Conservation (phyloP, 2,329 filamentous ascomycete genomes). For the Sporothrix sp. region DNA sequence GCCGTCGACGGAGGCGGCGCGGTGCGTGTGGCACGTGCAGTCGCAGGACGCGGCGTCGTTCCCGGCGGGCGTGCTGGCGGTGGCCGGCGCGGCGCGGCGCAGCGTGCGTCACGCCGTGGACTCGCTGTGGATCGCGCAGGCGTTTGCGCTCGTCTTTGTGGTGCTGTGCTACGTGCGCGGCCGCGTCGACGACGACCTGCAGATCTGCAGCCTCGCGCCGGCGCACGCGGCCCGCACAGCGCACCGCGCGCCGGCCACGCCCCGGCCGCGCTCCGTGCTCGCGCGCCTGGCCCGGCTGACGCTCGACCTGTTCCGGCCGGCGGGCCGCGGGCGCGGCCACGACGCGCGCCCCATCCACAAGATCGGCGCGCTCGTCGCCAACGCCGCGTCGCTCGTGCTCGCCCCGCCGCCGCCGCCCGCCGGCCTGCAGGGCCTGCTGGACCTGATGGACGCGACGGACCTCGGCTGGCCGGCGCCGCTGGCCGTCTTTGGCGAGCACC, state of each 20-base stretch:
- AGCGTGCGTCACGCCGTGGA: slow-evolving; percentile 4
- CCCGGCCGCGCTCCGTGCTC: background rate
- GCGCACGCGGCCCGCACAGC: background rate
- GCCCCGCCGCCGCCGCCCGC: background rate
- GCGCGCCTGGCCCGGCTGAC: slow-evolving; percentile 1
- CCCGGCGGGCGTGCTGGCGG: background rate
- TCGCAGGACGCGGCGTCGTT: slow-evolving; percentile 1
- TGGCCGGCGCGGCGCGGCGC: background rate
- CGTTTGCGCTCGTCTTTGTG: background rate
- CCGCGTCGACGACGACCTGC: slow-evolving; percentile 1
- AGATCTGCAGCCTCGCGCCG: background rate
- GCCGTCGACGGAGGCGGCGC: background rate
- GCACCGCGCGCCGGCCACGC: background rate
- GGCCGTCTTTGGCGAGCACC: background rate
- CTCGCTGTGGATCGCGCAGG: slow-evolving; percentile 1
- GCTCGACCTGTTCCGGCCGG: background rate
- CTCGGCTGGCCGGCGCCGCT: background rate
- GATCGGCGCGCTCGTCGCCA: background rate
- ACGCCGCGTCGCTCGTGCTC: background rate
- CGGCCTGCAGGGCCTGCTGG: background rate
- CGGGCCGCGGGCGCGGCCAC: background rate
- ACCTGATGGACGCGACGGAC: background rate
- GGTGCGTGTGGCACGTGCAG: background rate
- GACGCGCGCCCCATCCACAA: slow-evolving; percentile 1
- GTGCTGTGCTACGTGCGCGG: slow-evolving; percentile 1